phyloP scores from a whole-genome alignment of 2,329 filamentous ascomycete genomes.

The Pseudogymnoascus sp. region DNA sequence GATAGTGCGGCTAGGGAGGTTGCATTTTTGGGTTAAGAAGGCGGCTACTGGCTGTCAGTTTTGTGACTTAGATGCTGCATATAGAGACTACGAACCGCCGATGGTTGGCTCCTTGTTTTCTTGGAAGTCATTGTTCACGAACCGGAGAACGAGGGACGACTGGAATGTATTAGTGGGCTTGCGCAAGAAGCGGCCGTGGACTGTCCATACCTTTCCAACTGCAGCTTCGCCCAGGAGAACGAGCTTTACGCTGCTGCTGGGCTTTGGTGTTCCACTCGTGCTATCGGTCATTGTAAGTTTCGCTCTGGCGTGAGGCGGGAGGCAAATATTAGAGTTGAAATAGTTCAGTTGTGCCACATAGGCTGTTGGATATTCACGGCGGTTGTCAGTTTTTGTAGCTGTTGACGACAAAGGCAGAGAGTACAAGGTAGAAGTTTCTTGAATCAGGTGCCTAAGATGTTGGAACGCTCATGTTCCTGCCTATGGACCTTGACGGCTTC shows the following conservation, averaged over 20 bases:
- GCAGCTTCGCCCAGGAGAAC: constrained; percentile 95
- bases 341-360: neutral
- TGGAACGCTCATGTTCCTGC: constrained; percentile 8
- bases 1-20: constrained; percentile 84
- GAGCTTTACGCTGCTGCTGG: constrained; percentile 99
- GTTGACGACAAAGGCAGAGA: neutral
- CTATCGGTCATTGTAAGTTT: constrained; percentile 58
- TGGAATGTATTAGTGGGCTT: constrained; percentile 31
- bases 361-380: neutral
- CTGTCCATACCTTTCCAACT: constrained; percentile 75
- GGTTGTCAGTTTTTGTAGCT: neutral
- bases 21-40: constrained; percentile 98
- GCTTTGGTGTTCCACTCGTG: constrained; percentile 68
- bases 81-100: constrained; percentile 57
- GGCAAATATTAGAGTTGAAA: neutral
- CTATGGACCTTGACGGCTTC: constrained; percentile 9
- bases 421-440: neutral
- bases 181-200: neutral
- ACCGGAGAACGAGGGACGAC: constrained; percentile 95
- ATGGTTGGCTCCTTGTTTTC: constrained; percentile 99
- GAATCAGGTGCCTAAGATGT: neutral
- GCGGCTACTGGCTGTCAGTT: constrained; percentile 54
- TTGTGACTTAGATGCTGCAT: neutral
- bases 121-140: constrained; percentile 99
- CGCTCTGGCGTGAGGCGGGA: neutral